phyloP scores from a whole-genome alignment of 2,329 filamentous ascomycete genomes.

The Trichoderma atrobrunneum region DNA sequence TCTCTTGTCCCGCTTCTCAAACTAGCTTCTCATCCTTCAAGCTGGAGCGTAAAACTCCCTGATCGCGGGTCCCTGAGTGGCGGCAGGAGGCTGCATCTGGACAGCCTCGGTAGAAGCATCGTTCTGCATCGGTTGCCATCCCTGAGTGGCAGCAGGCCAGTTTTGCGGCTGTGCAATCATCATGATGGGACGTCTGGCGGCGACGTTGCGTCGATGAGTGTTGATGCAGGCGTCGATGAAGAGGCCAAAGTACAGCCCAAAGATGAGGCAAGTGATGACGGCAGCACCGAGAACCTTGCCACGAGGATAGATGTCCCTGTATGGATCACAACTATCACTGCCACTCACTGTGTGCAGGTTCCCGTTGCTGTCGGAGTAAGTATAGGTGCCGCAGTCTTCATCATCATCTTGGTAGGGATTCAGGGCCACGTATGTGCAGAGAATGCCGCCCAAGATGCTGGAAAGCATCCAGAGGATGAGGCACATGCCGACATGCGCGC shows the following conservation, averaged over 20 bases:
- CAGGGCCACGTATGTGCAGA: slow-evolving; percentile 17
- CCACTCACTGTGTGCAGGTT: neutral
- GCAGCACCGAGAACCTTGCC: slow-evolving; percentile 21
- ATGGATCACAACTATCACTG: neutral
- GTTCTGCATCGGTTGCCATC: slow-evolving; percentile 31
- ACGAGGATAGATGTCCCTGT: neutral
- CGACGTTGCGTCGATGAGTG: slow-evolving; percentile 32
- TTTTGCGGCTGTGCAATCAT: slow-evolving; percentile 30
- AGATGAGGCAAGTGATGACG: slow-evolving; percentile 28
- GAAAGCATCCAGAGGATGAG: slow-evolving; percentile 42
- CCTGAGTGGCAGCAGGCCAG: slow-evolving; percentile 31
- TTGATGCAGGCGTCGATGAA: slow-evolving; percentile 42
- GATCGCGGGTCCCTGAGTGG: neutral
- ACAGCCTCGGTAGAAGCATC: neutral
- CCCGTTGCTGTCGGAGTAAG: neutral
- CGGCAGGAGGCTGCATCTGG: neutral
- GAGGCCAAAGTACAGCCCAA: slow-evolving; percentile 37
- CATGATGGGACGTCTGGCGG: slow-evolving; percentile 25
- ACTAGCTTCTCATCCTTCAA: neutral
- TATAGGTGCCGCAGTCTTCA: slow-evolving; percentile 19
- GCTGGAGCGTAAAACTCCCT: slow-evolving; percentile 13
- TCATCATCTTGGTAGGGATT: neutral
- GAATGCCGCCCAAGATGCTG: slow-evolving; percentile 27
- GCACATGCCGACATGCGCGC: slow-evolving; percentile 42
- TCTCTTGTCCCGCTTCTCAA: neutral